A percentile compares a stretch with the other conserved stretches of the same genome.
These are phyloP conservation scores for Handroanthus guayacan DNA, from an alignment of 257 asterid species.

Conservation along the genomic window DNA sequence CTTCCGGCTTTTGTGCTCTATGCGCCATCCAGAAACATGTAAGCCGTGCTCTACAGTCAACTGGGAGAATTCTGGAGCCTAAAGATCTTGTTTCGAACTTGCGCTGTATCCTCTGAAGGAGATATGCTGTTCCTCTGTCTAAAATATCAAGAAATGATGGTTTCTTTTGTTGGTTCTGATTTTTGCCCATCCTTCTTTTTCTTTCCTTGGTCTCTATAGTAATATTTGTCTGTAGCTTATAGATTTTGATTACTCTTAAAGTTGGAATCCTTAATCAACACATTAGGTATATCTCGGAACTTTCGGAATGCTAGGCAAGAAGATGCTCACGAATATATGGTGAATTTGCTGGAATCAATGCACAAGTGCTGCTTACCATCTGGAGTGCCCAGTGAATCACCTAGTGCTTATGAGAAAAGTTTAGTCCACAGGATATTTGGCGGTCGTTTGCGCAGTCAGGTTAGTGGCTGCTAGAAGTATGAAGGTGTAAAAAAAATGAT, in stretches of 20 bases:
- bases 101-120: conserved; percentile 76
- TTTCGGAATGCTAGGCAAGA: conserved; percentile 94
- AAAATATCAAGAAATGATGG: neutral
- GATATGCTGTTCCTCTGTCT: conserved; percentile 12
- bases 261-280: conserved; percentile 54
- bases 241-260: conserved; percentile 13
- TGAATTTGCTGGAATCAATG: conserved; percentile 92
- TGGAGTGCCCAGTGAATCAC: conserved; percentile 95
- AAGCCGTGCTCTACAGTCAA: conserved; percentile 91
- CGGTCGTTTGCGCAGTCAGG: conserved; percentile 95
- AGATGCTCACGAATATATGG: conserved; percentile 99
- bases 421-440: conserved; percentile 98
- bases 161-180: neutral
- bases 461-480: conserved; percentile 35
- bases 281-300: conserved; percentile 85
- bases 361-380: conserved; percentile 98
- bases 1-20: conserved; percentile 93
- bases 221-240: neutral
- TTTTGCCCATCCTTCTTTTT: conserved; percentile 5
- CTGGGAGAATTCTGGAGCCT: conserved; percentile 94
- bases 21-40: conserved; percentile 98
- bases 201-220: neutral
- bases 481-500: neutral
- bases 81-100: conserved; percentile 97
- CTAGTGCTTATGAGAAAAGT: conserved; percentile 92